Conservation (phyloP, 345 rosid genomes). For the Melaleuca quinquenervia region DNA sequence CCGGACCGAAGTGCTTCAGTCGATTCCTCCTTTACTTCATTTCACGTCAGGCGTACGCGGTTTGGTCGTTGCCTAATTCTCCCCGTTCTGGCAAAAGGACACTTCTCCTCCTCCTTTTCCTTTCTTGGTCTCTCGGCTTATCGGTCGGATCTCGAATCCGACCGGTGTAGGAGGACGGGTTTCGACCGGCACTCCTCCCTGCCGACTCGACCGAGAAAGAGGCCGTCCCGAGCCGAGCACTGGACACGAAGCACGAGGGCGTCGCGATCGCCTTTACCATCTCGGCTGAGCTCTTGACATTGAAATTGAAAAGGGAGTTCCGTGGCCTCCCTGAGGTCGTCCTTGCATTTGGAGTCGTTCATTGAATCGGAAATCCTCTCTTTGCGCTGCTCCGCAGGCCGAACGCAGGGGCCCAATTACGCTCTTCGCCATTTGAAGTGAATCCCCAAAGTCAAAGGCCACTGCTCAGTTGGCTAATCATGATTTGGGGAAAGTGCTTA, state of each 20-base stretch:
- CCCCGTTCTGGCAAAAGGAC: not conserved
- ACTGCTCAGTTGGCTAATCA: not conserved
- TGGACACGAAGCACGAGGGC: not conserved
- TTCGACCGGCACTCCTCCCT: not conserved
- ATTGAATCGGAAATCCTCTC: not conserved
- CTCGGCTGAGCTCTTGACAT: not conserved
- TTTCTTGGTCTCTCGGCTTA: not conserved
- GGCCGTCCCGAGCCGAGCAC: not conserved
- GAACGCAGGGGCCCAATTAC: not conserved
- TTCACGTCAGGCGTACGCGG: not conserved
- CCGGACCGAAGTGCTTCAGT: not conserved
- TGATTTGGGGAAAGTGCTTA: not conserved
- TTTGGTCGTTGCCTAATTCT: not conserved
- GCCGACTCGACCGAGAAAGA: not conserved
- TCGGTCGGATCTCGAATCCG: not conserved
- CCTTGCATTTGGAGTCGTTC: not conserved
- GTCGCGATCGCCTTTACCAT: not conserved
- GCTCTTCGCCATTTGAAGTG: not conserved
- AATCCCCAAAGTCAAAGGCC: not conserved
- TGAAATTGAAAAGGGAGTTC: not conserved
- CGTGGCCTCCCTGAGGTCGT: not conserved
- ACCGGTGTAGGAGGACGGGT: not conserved
- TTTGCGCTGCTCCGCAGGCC: not conserved
- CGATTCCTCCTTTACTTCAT: not conserved
- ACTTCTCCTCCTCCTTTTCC: too few relatives aligned